Percentiles rank a stretch among this genome's conserved stretches.
Conservation (phyloP, 164 flowering plant species). For the Vitis riparia region DNA sequence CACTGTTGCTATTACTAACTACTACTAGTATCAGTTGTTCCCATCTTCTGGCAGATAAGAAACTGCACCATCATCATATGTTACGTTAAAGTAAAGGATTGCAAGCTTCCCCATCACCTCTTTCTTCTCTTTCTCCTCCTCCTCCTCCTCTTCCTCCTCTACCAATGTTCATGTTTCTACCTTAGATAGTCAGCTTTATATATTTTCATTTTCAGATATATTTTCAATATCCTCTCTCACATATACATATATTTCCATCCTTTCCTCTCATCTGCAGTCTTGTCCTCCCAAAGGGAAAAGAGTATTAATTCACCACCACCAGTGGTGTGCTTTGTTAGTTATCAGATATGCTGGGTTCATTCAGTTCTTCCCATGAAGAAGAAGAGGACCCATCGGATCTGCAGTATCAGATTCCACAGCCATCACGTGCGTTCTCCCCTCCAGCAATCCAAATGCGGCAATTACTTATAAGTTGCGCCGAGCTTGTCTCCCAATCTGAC, state of each 20-base stretch:
- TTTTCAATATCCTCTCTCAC: background rate
- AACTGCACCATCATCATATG: conserved; percentile 19
- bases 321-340: background rate
- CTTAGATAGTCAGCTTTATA: too few species aligned
- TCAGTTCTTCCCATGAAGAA: conserved; percentile 29
- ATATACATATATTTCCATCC: background rate
- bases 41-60: conserved; percentile 31
- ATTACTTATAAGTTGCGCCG: conserved; percentile 66
- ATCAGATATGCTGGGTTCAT: conserved; percentile 33
- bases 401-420: conserved; percentile 17
- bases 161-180: too few species aligned
- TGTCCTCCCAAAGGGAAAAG: conserved; percentile 8
- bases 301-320: background rate
- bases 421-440: conserved; percentile 17
- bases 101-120: too few species aligned
- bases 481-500: conserved; percentile 63
- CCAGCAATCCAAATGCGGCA: conserved; percentile 58
- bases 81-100: too few species aligned
- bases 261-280: background rate
- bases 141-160: too few species aligned
- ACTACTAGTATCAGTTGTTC: conserved; percentile 16
- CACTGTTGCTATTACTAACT: conserved; percentile 14
- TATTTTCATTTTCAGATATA: too few species aligned
- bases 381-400: conserved; percentile 31
- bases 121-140: too few species aligned